Evolutionary conservation across 306 rosid genomes (phyloP), one percentile per base, ranked within the genome.

Genomic region (Parietaria judaica): DNA sequence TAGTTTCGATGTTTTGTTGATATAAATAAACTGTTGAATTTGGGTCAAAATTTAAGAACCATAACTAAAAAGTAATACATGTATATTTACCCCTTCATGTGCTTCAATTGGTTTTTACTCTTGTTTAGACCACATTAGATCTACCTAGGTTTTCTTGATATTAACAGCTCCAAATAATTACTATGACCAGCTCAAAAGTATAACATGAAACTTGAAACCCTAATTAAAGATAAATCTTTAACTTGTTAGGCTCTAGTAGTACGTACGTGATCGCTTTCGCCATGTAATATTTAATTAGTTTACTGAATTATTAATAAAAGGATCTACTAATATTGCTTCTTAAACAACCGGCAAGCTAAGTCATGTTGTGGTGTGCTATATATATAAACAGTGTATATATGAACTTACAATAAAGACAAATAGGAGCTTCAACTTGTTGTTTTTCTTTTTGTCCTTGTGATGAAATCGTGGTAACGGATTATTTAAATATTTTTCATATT

Each of bases 261-360:
- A 36, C 46, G n/a, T 23, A 35, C 11, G 23, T 13, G 46, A 51
- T 74, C 7, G 54, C 63, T 54, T 58, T 41, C 45, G 3, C 45
- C 45, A 41, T 44, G 23, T 12, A 63, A 31, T 1, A 41, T 13
- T 0, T 23, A 23, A 23, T 23, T 23, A 23, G 31, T 23, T 1
- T 23, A 23, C 1, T 23, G 31, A 23, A 23, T 23, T 23, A 36
- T 68, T 15, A 65, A 3, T 4, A 61, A 3, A 45, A 50, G 41
- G 62, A 6, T 48, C 66, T 41, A 60, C 7, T 39, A 41, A 41
- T 41, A 8, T 34, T 66, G 77, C 62, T 70, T n/a, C 60, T 8
- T 60, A 12, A 70, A 66, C 75, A 65, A 72, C 75, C 70, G 68
- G 69, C 75, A 70, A 68, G 60, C 57, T 36, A 59, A 59, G 41